Percentiles rank a stretch among this genome's conserved stretches.
Conservation (phyloP, 768 basidiomycete genomes). For the Russula foetens region DNA sequence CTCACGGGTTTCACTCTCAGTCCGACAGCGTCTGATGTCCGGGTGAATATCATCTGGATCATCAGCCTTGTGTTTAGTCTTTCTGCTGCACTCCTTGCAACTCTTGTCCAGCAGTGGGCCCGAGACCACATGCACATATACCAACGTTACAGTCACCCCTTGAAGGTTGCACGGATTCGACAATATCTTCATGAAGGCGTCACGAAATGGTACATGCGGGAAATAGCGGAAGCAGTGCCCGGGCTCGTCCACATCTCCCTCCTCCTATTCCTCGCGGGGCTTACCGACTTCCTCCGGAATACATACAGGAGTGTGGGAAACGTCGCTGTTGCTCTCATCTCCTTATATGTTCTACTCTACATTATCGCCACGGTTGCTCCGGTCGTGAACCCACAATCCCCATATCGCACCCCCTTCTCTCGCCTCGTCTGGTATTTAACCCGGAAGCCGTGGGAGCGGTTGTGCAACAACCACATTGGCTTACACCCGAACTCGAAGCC, state of each 20-base stretch:
- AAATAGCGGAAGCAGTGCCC: conserved; percentile 37
- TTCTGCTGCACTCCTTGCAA: conserved; percentile 35
- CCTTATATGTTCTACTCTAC: conserved; percentile 6
- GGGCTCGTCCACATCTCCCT: conserved; percentile 42
- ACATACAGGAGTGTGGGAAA: conserved; percentile 12
- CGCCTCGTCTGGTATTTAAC: conserved; percentile 5
- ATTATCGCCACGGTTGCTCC: conserved; percentile 8
- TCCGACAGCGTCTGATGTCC: conserved; percentile 28
- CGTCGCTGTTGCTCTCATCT: background rate
- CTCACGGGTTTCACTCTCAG: background rate
- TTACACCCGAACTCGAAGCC: background rate
- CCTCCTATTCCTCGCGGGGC: conserved; percentile 41
- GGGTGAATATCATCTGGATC: conserved; percentile 38
- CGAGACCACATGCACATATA: conserved; percentile 28
- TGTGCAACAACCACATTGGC: background rate
- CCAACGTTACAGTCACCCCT: conserved; percentile 24
- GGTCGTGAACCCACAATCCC: conserved; percentile 2
- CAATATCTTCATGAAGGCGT: conserved; percentile 32
- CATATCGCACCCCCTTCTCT: conserved; percentile 9
- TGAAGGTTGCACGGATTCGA: conserved; percentile 34
- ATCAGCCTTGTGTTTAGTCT: conserved; percentile 31
- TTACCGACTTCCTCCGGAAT: conserved; percentile 38
- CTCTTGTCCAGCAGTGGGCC: conserved; percentile 43
- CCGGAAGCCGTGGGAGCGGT: background rate
- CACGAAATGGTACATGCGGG: conserved; percentile 32